Evolutionary conservation across 768 basidiomycete genomes (phyloP).

Genomic region (Naganishia onofrii): DNA sequence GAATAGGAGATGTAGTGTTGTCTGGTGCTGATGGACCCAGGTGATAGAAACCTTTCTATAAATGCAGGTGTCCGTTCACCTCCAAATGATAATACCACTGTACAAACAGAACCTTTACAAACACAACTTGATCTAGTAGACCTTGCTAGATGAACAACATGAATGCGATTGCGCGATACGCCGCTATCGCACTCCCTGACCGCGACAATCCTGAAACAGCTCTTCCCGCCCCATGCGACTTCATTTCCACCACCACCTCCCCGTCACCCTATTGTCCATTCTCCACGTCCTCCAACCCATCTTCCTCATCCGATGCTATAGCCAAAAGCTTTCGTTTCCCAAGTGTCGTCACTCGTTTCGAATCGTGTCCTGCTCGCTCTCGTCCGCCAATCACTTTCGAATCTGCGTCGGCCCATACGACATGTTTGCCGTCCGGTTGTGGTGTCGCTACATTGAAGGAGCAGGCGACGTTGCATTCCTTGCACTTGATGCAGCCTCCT

Average conservation of each 20-base stretch:
- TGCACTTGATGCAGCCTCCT: constrained; percentile 21
- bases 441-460: constrained; percentile 14
- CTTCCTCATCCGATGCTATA: constrained; percentile 8
- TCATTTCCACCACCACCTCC: background rate
- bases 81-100: background rate
- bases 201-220: background rate
- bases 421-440: constrained; percentile 2
- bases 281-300: background rate
- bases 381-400: constrained; percentile 12
- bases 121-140: background rate
- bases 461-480: constrained; percentile 22
- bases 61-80: background rate
- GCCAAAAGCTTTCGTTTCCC: constrained; percentile 3
- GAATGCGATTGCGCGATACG: background rate
- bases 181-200: background rate
- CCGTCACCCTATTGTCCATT: background rate
- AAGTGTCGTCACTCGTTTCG: constrained; percentile 3
- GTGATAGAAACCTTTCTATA: background rate
- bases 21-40: too few relatives aligned
- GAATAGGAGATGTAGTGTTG: too few relatives aligned
- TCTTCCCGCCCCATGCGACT: background rate
- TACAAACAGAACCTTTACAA: background rate
- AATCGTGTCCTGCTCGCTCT: background rate
- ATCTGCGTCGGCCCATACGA: constrained; percentile 22
- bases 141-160: constrained; percentile 1